phyloP scores from a whole-genome alignment of 169 alveolate species.

The Cryptosporidium bovis region DNA sequence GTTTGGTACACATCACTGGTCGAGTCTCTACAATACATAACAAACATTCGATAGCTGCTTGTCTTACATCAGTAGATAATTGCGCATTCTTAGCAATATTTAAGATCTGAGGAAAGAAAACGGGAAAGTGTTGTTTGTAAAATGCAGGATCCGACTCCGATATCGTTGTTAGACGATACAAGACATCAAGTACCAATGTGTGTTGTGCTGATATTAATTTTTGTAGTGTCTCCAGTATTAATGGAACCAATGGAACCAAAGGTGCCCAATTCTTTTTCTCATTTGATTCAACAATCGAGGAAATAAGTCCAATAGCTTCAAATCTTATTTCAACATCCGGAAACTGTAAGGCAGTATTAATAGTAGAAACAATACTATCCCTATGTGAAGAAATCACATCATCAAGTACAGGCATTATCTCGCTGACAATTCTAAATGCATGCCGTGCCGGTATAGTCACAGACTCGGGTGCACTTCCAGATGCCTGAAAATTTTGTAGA shows the following conservation, averaged over 20 bases:
- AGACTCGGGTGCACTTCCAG: constrained; percentile 59
- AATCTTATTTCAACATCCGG: constrained; percentile 66
- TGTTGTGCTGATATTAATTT: constrained; percentile 62
- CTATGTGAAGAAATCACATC: constrained; percentile 64
- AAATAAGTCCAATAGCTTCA: constrained; percentile 68
- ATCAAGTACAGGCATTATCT: constrained; percentile 70
- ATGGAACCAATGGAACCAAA: constrained; percentile 45
- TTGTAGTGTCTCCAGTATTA: constrained; percentile 51
- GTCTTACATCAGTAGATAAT: constrained; percentile 61
- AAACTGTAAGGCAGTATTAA: constrained; percentile 60
- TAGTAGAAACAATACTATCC: constrained; percentile 66
- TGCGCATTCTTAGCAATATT: constrained; percentile 55
- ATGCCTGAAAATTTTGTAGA: constrained; percentile 30
- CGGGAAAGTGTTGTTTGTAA: constrained; percentile 59
- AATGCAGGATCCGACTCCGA: constrained; percentile 71
- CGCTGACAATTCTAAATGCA: constrained; percentile 70
- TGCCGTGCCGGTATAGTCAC: constrained; percentile 65
- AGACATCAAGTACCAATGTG: constrained; percentile 60
- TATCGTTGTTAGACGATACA: constrained; percentile 66
- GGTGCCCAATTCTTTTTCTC: constrained; percentile 72
- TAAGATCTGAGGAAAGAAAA: constrained; percentile 58
- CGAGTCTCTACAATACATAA: constrained; percentile 70
- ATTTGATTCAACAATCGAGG: constrained; percentile 63
- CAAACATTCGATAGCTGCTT: constrained; percentile 69
- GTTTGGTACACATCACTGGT: constrained; percentile 65